Percentiles rank a stretch among this genome's conserved stretches.
phyloP scores from a whole-genome alignment of 768 basidiomycete genomes.

The Steccherinum ochraceum region DNA sequence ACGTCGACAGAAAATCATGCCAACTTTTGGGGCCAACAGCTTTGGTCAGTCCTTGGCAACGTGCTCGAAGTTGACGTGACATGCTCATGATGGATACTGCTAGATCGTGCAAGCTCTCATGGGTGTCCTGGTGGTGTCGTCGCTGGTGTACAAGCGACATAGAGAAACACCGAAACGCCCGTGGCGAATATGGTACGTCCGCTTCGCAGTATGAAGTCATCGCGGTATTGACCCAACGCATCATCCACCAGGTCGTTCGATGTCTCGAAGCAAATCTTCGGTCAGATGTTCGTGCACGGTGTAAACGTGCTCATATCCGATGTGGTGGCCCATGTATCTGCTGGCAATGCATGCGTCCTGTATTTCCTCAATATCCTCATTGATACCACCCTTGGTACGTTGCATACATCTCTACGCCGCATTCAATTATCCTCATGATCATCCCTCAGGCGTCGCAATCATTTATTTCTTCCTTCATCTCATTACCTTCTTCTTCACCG shows the following conservation, averaged over 20 bases:
- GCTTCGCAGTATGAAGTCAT: neutral
- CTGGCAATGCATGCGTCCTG: conserved; percentile 81
- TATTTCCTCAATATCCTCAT: conserved; percentile 92
- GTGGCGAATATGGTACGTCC: conserved; percentile 84
- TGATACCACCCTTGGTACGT: conserved; percentile 85
- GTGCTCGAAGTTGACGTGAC: neutral
- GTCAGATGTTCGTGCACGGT: conserved; percentile 76
- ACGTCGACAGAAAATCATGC: conserved; percentile 20
- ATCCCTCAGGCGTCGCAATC: conserved; percentile 74
- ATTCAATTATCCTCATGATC: neutral
- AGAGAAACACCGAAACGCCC: conserved; percentile 79
- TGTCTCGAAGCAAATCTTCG: conserved; percentile 86
- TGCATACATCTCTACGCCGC: neutral
- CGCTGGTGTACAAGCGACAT: conserved; percentile 84
- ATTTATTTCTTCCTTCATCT: conserved; percentile 69
- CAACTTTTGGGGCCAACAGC: conserved; percentile 42
- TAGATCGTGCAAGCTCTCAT: conserved; percentile 81
- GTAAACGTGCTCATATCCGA: conserved; percentile 77
- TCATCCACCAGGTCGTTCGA: conserved; percentile 68
- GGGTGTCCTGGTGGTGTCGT: conserved; percentile 87
- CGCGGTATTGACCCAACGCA: neutral
- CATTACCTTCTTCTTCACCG: conserved; percentile 58
- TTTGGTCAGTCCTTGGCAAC: conserved; percentile 25
- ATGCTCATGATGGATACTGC: neutral
- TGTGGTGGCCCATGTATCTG: conserved; percentile 59